These are phyloP conservation scores for Blastocladiella britannica DNA, from an alignment of 192 early-diverging fungal species.

Conservation along the genomic window DNA sequence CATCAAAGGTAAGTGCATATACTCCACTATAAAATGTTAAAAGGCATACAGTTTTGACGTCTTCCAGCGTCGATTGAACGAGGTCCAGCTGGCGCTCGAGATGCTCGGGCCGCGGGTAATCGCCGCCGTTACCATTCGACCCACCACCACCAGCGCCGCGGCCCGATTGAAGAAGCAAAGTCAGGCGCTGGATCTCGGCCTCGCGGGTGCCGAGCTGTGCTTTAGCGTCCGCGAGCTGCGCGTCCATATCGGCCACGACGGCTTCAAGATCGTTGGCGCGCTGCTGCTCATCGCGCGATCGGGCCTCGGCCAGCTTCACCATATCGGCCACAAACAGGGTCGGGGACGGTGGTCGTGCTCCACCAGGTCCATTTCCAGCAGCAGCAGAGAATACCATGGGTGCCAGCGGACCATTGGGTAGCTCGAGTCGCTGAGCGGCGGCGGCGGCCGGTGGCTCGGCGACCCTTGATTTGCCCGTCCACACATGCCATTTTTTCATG, in stretches of 20 bases:
- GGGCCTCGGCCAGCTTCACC: neutral
- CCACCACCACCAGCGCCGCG: no score
- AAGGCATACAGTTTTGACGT: neutral
- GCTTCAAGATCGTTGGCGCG: neutral
- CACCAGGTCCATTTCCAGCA: neutral
- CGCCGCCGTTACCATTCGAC: neutral
- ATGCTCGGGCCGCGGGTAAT: neutral
- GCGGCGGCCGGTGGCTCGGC: neutral
- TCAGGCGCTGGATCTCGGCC: neutral
- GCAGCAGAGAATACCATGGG: neutral
- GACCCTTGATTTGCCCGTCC: neutral
- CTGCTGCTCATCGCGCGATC: neutral
- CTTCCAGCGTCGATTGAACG: neutral
- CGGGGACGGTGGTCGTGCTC: neutral
- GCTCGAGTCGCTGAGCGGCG: no score
- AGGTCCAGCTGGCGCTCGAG: neutral
- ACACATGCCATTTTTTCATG: neutral
- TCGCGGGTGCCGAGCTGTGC: neutral
- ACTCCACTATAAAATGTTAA: neutral
- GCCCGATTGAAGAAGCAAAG: no score
- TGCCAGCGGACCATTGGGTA: neutral
- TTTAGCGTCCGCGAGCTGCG: neutral
- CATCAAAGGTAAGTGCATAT: neutral
- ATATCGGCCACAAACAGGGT: neutral
- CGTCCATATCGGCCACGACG: neutral